Evolutionary conservation across 2,329 filamentous ascomycete species (phyloP).

Genomic region (Esteya vermicola): DNA sequence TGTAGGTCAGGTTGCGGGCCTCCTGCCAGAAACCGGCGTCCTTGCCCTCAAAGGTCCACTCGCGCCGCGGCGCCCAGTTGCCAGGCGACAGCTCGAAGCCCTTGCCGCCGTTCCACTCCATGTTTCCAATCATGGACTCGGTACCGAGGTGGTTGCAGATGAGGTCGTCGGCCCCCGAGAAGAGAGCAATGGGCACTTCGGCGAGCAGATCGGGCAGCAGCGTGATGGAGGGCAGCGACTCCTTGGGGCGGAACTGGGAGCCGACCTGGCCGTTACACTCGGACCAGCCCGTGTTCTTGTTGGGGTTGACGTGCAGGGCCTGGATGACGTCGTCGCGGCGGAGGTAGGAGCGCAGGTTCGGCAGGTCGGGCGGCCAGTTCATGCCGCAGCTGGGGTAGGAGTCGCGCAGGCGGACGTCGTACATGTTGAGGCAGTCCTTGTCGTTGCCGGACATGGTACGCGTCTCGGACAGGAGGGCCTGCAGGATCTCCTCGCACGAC

Average conservation of each 20-base stretch:
- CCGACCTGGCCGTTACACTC: slow-evolving; percentile 79
- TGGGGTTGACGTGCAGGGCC: slow-evolving; percentile 69
- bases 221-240: slow-evolving; percentile 58
- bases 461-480: slow-evolving; percentile 55
- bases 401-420: slow-evolving; percentile 81
- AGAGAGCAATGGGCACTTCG: slow-evolving; percentile 67
- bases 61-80: slow-evolving; percentile 77
- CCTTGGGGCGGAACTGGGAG: slow-evolving; percentile 50
- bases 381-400: slow-evolving; percentile 76
- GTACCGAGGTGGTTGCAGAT: slow-evolving; percentile 98
- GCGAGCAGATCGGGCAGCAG: slow-evolving; percentile 67
- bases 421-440: slow-evolving; percentile 77
- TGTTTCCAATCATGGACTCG: slow-evolving; percentile 75
- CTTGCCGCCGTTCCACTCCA: slow-evolving; percentile 82
- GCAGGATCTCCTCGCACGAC: slow-evolving; percentile 65
- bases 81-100: slow-evolving; percentile 83
- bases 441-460: slow-evolving; percentile 32
- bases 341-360: slow-evolving; percentile 66
- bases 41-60: slow-evolving; percentile 89
- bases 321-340: slow-evolving; percentile 62
- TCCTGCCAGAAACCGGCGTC: slow-evolving; percentile 85
- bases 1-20: slow-evolving; percentile 88
- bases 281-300: slow-evolving; percentile 77
- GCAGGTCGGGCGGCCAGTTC: slow-evolving; percentile 92
- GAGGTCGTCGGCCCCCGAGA: slow-evolving; percentile 84